Conservation (phyloP, 139 green algal species). For the Monoraphidium neglectum region DNA sequence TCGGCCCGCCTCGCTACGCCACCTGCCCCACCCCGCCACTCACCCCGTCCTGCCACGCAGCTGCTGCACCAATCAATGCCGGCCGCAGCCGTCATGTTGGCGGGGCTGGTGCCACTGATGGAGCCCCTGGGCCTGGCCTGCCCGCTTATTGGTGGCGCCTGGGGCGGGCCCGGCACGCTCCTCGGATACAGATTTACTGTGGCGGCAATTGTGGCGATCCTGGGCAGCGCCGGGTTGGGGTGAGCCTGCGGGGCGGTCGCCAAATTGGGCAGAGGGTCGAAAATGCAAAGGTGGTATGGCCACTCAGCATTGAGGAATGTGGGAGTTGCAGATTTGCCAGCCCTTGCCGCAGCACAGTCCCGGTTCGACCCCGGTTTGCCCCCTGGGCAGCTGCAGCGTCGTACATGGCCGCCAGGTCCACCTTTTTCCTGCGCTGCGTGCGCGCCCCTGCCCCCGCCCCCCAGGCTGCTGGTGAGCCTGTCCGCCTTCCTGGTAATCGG, state of each 20-base stretch:
- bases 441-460: too few species aligned
- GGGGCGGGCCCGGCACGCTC: constrained; percentile 21
- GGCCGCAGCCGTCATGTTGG: constrained; percentile 19
- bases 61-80: constrained; percentile 47
- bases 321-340: too few species aligned
- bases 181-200: constrained; percentile 24
- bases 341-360: too few species aligned
- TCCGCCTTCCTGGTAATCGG: constrained; percentile 80
- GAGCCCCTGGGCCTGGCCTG: constrained; percentile 31
- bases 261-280: too few species aligned
- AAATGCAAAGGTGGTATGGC: too few species aligned
- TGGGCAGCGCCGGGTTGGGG: constrained; percentile 15
- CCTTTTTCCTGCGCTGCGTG: too few species aligned
- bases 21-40: neutral
- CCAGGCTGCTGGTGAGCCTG: constrained; percentile 64
- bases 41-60: constrained; percentile 34
- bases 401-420: too few species aligned
- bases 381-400: too few species aligned
- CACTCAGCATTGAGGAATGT: too few species aligned
- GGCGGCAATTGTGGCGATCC: constrained; percentile 8
- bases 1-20: too few species aligned
- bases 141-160: neutral
- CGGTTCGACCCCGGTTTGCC: too few species aligned
- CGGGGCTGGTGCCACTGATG: constrained; percentile 27
- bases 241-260: too few species aligned